A percentile compares a stretch with the other conserved stretches of the same genome.
Conservation (phyloP, 345 rosid species). For the Heritiera littoralis region DNA sequence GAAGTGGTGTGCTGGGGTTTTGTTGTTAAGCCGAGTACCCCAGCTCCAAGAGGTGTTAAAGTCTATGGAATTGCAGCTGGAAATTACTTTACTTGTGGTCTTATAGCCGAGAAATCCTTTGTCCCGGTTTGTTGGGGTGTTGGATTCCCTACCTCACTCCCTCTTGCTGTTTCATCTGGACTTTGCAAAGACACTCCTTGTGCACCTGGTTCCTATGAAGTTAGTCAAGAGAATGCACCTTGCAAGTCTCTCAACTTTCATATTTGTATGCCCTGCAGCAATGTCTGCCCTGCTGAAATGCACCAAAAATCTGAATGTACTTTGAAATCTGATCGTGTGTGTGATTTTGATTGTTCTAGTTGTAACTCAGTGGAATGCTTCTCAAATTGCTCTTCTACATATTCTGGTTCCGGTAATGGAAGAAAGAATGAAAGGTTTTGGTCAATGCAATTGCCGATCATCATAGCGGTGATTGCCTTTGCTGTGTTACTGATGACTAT, state of each 20-base stretch:
- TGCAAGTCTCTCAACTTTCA: conserved; percentile 61
- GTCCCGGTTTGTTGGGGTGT: conserved; percentile 92
- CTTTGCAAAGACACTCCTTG: conserved; percentile 75
- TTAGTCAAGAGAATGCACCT: conserved; percentile 43
- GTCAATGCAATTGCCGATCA: conserved; percentile 82
- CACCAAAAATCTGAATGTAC: conserved; percentile 65
- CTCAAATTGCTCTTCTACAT: conserved; percentile 68
- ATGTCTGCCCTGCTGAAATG: conserved; percentile 74
- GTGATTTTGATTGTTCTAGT: conserved; percentile 81
- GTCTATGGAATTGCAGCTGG: conserved; percentile 83
- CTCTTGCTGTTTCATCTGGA: conserved; percentile 75
- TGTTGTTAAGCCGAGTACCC: conserved; percentile 62
- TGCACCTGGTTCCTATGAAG: conserved; percentile 56
- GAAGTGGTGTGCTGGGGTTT: conserved; percentile 90
- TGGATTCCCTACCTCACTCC: conserved; percentile 84
- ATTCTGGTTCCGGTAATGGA: conserved; percentile 25
- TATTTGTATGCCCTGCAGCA: conserved; percentile 76
- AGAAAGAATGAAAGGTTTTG: conserved; percentile 70
- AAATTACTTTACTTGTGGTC: conserved; percentile 89
- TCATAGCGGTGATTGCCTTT: conserved; percentile 71
- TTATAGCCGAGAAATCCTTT: conserved; percentile 61
- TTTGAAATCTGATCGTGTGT: conserved; percentile 54
- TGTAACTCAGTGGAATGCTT: conserved; percentile 69
- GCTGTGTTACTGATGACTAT: conserved; percentile 63
- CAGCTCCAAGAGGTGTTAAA: conserved; percentile 54